Conservation (phyloP, 2,329 filamentous ascomycete species). For the Neonectria faginata region DNA sequence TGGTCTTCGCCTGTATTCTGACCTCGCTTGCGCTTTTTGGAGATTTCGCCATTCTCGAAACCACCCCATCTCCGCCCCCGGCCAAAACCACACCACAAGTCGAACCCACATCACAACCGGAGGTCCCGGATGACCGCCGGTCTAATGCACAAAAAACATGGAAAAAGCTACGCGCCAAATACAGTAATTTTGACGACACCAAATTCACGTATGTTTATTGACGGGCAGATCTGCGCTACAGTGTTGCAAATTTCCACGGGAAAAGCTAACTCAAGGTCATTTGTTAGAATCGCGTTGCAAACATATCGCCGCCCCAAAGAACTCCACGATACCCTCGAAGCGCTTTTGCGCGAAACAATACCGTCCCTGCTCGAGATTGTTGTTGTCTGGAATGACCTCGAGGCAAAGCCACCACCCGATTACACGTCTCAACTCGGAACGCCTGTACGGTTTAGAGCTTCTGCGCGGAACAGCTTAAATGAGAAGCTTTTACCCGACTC, state of each 20-base stretch:
- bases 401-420: slow-evolving; percentile 41
- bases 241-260: not conserved
- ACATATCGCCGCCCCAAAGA: slow-evolving; percentile 50
- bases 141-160: not conserved
- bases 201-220: not conserved
- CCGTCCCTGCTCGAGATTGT: slow-evolving; percentile 52
- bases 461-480: slow-evolving; percentile 50
- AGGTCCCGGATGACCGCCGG: not conserved
- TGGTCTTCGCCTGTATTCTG: not conserved
- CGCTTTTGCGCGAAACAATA: slow-evolving; percentile 43
- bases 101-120: not conserved
- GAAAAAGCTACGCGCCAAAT: not conserved
- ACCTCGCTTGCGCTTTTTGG: not conserved
- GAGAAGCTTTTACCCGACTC: slow-evolving; percentile 52
- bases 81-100: not conserved
- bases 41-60: not conserved
- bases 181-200: not conserved
- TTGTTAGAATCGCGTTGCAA: slow-evolving; percentile 48
- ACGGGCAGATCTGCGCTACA: too few relatives aligned
- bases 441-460: slow-evolving; percentile 48
- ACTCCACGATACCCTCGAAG: slow-evolving; percentile 46
- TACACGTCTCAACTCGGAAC: slow-evolving; percentile 45
- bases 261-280: not conserved
- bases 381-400: slow-evolving; percentile 52
- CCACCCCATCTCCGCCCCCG: not conserved